Percentiles rank a stretch among this genome's conserved stretches.
phyloP scores from a whole-genome alignment of 2,329 filamentous ascomycete species.

The Exophiala bonariae region DNA sequence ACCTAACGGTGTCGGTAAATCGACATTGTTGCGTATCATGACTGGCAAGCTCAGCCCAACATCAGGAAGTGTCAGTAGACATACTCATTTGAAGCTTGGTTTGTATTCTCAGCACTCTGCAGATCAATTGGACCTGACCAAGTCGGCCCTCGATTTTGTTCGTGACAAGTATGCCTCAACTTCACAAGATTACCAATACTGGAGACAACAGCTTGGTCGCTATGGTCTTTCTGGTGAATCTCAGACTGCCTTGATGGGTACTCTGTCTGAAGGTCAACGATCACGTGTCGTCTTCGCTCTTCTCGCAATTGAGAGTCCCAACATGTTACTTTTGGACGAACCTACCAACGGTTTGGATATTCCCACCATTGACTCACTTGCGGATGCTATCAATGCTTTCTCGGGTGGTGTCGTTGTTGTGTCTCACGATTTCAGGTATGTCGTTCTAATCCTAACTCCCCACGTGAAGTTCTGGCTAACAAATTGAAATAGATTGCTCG shows the following conservation, averaged over 20 bases:
- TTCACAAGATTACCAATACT: slow-evolving; percentile 98
- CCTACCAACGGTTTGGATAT: slow-evolving; percentile 99
- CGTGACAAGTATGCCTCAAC: slow-evolving; percentile 88
- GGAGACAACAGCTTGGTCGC: slow-evolving; percentile 92
- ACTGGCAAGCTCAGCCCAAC: slow-evolving; percentile 91
- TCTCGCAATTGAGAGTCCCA: slow-evolving; percentile 89
- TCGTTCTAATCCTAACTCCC: slow-evolving; percentile 9
- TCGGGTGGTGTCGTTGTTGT: slow-evolving; percentile 97
- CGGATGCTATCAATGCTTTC: slow-evolving; percentile 95
- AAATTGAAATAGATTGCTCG: slow-evolving; percentile 68
- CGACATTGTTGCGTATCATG: slow-evolving; percentile 92
- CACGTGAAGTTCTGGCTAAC: slow-evolving; percentile 14
- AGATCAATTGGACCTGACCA: slow-evolving; percentile 96
- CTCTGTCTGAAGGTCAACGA: slow-evolving; percentile 95
- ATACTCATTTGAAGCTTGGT: slow-evolving; percentile 98
- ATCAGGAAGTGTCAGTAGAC: slow-evolving; percentile 74
- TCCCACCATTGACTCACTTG: slow-evolving; percentile 94
- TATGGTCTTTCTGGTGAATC: slow-evolving; percentile 92
- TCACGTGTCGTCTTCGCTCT: slow-evolving; percentile 97
- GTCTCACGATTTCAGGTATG: slow-evolving; percentile 97
- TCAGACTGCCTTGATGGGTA: slow-evolving; percentile 97
- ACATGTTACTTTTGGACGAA: slow-evolving; percentile 98
- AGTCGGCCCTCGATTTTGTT: slow-evolving; percentile 96
- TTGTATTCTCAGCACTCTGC: slow-evolving; percentile 98
- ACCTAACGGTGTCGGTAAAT: slow-evolving; percentile 99